phyloP scores from a whole-genome alignment of 257 asterid species.

The Solanum corneliomulleri region DNA sequence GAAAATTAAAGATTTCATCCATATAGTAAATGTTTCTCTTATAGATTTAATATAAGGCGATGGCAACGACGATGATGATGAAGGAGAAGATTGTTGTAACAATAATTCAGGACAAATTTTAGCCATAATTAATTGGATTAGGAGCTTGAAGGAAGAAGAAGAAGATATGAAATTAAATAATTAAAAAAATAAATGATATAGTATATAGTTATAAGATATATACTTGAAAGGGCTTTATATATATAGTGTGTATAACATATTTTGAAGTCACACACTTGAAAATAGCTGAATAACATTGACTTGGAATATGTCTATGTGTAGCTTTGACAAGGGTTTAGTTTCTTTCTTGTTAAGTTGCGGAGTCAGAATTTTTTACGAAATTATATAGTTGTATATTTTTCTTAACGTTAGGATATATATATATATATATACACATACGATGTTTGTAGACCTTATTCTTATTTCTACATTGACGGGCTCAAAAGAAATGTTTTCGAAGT shows the following conservation, averaged over 20 bases:
- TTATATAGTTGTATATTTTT: not conserved
- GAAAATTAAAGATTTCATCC: conserved; percentile 81
- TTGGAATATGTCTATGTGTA: not conserved
- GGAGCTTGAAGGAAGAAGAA: not conserved
- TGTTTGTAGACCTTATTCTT: not conserved
- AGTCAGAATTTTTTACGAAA: not conserved
- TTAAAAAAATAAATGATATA: not conserved
- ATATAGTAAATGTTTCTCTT: conserved; percentile 47
- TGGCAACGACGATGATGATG: not conserved
- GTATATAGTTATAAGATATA: not conserved
- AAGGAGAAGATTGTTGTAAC: not conserved
- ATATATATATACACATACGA: not conserved
- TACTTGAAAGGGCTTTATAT: not conserved
- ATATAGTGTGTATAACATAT: not conserved
- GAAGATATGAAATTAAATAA: not conserved
- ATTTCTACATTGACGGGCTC: not conserved
- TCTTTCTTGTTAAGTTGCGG: accelerated
- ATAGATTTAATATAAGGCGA: conserved; percentile 4
- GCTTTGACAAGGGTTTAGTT: not conserved
- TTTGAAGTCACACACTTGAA: not conserved
- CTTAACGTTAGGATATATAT: not conserved
- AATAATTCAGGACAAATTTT: conserved; percentile 37
- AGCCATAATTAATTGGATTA: conserved; percentile 26
- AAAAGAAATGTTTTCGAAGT: not conserved
- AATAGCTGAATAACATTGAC: not conserved